Percentiles rank a stretch among this genome's conserved stretches.
phyloP scores from a whole-genome alignment of 192 early-diverging fungal species.

The Backusella liffmaniae region DNA sequence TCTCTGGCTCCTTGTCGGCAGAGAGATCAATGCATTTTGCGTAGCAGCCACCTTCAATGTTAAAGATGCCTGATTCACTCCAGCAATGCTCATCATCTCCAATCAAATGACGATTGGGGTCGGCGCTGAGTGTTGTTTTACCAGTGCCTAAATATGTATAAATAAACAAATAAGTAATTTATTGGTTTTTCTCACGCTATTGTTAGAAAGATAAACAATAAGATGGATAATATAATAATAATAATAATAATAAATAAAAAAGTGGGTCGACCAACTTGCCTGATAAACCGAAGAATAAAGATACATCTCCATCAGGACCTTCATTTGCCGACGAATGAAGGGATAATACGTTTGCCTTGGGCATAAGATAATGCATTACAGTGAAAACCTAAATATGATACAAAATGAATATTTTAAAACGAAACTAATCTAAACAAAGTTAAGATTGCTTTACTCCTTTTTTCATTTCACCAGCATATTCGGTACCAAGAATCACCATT shows the following conservation, averaged over 20 bases:
- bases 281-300: conserved; percentile 97
- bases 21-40: conserved; percentile 95
- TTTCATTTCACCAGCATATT: conserved; percentile 99
- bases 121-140: conserved; percentile 96
- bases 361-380: conserved; percentile 99
- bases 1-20: conserved; percentile 96
- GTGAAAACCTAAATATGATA: conserved; percentile 66
- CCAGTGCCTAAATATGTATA: conserved; percentile 64
- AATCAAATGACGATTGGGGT: conserved; percentile 87
- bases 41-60: conserved; percentile 99
- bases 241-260: too few relatives aligned
- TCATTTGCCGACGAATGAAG: conserved; percentile 95
- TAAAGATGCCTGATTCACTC: conserved; percentile 93
- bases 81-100: conserved; percentile 99
- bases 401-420: not conserved
- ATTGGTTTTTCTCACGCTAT: not conserved
- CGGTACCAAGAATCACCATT: conserved; percentile 97
- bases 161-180: not conserved
- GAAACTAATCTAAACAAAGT: not conserved
- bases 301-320: conserved; percentile 84
- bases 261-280: conserved; percentile 35
- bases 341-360: conserved; percentile 85
- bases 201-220: not conserved
- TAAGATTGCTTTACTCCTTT: conserved; percentile 72
- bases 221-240: not conserved